Base-by-base conservation (phyloP, 140 eudicot species). In the Anethum foeniculum region DNA sequence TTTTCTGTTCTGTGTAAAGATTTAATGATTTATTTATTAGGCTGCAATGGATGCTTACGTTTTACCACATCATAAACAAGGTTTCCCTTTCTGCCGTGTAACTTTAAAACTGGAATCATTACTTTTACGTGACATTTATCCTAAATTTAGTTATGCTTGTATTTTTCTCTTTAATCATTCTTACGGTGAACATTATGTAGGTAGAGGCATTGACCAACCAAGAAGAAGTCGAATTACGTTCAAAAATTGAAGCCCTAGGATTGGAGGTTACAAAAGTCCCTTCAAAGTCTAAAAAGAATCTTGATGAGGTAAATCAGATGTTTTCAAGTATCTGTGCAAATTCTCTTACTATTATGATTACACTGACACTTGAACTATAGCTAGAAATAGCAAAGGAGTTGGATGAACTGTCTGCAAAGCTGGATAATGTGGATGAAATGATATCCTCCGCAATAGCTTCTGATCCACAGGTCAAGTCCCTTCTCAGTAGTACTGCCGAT, bases 171-270 rank as follows among this genome's bases (percentile, higher is more conserved):
- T n/a, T 49, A 3, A 27, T 39, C 11, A 38, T 79, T 44, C 76
- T 79, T 16, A 78, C 81, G 7, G 5, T 30, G 19, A 80, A 11
- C 32, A 39, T 27, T 73, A 14, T 81, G 48, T 76, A 94, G 98
- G 98, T 94, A 56, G 98, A 94, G 76, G 85, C 96, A 49, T 56
- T 94, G 76, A 90, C 89, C 60, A 94, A 94, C 80, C 90, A 94
- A 85, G 98, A 92, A 85, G 98, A 94, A 86, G 96, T 92, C n/a
- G 98, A 94, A 76, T 86, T 94, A 75, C 97, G 98, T n/a, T 93
- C 96, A 54, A 94, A 94, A 84, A 94, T 94, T 67, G 90, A 92
- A 83, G 92, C 96, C 69, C 92, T 94, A 43, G 96, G 94, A 25
- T 44, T 84, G 85, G 98, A 94, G 80, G 95, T 94, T 65, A 85